Evolutionary conservation across 176 grass and related monocot species (phyloP).

Genomic region (Poa pratensis): DNA sequence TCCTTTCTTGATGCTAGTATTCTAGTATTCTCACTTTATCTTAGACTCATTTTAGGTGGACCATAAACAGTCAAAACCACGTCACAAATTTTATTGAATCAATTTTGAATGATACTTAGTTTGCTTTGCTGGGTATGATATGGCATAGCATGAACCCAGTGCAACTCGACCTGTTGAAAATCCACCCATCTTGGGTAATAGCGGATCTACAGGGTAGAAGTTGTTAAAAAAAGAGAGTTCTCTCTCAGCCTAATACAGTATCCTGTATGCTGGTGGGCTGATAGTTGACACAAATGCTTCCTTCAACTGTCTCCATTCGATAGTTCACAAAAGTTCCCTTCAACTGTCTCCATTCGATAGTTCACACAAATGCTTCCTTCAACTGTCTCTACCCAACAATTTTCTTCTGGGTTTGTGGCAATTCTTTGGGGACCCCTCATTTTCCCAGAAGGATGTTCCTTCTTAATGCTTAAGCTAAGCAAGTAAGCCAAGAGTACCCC

Average conservation of each 20-base stretch:
- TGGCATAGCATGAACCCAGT: slow-evolving; percentile 1
- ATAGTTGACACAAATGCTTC: slow-evolving; percentile 18
- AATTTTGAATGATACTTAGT: slow-evolving; percentile 20
- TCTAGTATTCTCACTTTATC: slow-evolving; percentile 13
- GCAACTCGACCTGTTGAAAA: slow-evolving; percentile 5
- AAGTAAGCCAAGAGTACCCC: not conserved
- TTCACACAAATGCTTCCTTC: slow-evolving; percentile 7
- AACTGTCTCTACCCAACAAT: slow-evolving; percentile 26
- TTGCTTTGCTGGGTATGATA: slow-evolving; percentile 18
- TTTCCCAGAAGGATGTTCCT: not conserved
- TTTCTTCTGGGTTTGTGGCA: slow-evolving; percentile 6
- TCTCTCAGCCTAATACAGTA: slow-evolving; percentile 7
- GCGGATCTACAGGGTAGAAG: not conserved
- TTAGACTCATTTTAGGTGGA: slow-evolving; percentile 10
- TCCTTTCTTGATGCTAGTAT: slow-evolving; percentile 25
- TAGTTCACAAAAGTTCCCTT: too few species aligned
- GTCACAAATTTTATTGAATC: not conserved
- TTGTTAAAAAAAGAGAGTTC: not conserved
- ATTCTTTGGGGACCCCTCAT: slow-evolving; percentile 1
- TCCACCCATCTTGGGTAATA: not conserved
- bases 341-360: too few species aligned
- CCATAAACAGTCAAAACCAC: not conserved
- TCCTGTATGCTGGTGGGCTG: slow-evolving; percentile 1
- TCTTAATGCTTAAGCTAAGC: slow-evolving; percentile 25
- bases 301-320: slow-evolving; percentile 15